These are phyloP conservation scores for Leishmania amazonensis DNA, from an alignment of 208 protist genomes.

Conservation along the genomic window DNA sequence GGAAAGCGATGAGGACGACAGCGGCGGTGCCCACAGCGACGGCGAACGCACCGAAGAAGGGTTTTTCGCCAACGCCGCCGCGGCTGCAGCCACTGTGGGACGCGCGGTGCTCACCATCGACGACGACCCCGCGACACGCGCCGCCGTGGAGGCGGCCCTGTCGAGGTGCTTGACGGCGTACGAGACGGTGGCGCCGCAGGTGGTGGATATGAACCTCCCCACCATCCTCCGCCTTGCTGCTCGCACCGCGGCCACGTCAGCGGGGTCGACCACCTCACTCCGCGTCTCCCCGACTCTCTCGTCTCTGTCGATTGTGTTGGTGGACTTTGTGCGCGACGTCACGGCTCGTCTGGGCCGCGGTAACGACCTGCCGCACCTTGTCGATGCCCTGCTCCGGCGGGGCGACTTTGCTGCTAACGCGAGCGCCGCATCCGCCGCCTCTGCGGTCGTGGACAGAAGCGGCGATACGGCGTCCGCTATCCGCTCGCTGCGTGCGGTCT, in stretches of 20 bases:
- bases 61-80: conserved; percentile 22
- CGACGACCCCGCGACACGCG: conserved; percentile 17
- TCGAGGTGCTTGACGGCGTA: conserved; percentile 80
- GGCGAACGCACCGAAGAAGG: conserved; percentile 21
- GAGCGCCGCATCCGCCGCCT: neutral
- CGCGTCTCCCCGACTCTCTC: neutral
- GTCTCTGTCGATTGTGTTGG: conserved; percentile 19
- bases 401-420: neutral
- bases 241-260: conserved; percentile 28
- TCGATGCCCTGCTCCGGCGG: conserved; percentile 51
- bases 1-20: neutral
- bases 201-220: conserved; percentile 80
- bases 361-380: conserved; percentile 76
- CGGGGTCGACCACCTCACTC: conserved; percentile 1
- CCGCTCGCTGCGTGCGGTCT: conserved; percentile 43
- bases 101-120: conserved; percentile 18
- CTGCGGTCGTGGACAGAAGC: conserved; percentile 13
- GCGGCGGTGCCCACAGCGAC: neutral
- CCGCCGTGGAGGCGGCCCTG: conserved; percentile 44
- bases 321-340: conserved; percentile 59
- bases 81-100: conserved; percentile 15
- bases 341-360: conserved; percentile 44
- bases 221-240: conserved; percentile 74
- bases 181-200: conserved; percentile 87
- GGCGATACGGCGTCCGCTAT: conserved; percentile 15